Percentiles rank a stretch among this genome's conserved stretches.
These are phyloP conservation scores for Hyphodiscus sp. DNA, from an alignment of 2,329 filamentous ascomycete species.

Conservation along the genomic window DNA sequence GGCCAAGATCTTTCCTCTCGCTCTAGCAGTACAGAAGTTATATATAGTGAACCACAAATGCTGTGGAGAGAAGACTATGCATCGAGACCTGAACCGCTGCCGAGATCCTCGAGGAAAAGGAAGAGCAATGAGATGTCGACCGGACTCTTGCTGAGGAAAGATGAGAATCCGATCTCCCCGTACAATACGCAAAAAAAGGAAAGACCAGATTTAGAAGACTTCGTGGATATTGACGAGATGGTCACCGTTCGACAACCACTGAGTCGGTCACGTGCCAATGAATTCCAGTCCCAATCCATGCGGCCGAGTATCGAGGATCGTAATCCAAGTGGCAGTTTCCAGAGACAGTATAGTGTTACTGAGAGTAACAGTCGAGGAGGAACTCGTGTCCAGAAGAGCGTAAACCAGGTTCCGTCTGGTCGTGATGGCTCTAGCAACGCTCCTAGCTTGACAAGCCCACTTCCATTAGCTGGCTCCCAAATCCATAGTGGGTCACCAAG, in stretches of 20 bases:
- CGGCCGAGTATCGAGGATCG: conserved; percentile 13
- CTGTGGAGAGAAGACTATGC: conserved; percentile 25
- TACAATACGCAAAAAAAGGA: conserved; percentile 1
- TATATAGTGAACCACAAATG: conserved; percentile 16
- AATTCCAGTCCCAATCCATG: background rate
- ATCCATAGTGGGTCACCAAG: background rate
- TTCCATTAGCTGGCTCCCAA: background rate
- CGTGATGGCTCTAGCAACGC: background rate
- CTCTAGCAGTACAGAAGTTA: conserved; percentile 21
- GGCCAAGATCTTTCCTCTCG: conserved; percentile 8
- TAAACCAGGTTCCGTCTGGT: conserved; percentile 20
- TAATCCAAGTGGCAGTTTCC: conserved; percentile 8
- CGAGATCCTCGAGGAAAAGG: conserved; percentile 24
- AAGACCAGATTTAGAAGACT: conserved; percentile 16
- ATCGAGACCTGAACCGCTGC: conserved; percentile 23
- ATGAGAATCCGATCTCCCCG: conserved; percentile 2
- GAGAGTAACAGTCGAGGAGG: conserved; percentile 23
- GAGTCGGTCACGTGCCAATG: background rate
- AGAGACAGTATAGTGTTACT: conserved; percentile 18
- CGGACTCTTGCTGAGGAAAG: conserved; percentile 10
- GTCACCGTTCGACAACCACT: conserved; percentile 5
- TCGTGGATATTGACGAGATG: conserved; percentile 29
- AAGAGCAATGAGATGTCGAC: conserved; percentile 28
- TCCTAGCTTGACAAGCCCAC: background rate
- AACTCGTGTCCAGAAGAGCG: conserved; percentile 21